Conservation (phyloP, 176 grass and related monocot species). For the Carex scoparia region DNA sequence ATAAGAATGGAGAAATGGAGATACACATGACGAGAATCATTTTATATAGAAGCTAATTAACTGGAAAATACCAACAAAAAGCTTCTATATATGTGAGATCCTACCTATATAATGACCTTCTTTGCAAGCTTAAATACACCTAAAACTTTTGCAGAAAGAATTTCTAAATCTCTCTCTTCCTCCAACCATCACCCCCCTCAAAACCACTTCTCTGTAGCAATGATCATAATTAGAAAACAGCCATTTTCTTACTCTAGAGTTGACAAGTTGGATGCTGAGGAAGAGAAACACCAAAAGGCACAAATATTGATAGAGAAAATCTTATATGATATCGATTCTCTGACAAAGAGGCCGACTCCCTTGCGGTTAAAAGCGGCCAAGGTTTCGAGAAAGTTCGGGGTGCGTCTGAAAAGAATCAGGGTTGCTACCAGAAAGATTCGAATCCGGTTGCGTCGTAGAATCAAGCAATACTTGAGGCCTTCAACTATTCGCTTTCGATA, state of each 20-base stretch:
- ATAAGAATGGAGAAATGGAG: no score
- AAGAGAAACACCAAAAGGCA: constrained; percentile 42
- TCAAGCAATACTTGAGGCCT: constrained; percentile 34
- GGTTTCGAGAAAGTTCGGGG: constrained; percentile 25
- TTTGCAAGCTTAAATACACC: not conserved
- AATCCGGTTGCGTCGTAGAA: constrained; percentile 23
- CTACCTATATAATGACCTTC: not conserved
- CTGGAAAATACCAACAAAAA: not conserved
- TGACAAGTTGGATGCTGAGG: constrained; percentile 56
- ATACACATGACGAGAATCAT: no score
- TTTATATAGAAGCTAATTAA: no score
- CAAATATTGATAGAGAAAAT: constrained; percentile 72
- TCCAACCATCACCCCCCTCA: not conserved
- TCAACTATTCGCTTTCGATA: constrained; percentile 17
- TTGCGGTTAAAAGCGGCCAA: constrained; percentile 12
- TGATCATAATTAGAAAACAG: constrained; percentile 33
- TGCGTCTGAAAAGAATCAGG: constrained; percentile 45
- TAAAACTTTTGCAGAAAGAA: not conserved
- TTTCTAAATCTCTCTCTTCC: not conserved
- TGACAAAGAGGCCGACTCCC: constrained; percentile 7
- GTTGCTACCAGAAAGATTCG: constrained; percentile 30
- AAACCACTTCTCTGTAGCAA: not conserved
- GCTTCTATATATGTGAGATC: not conserved
- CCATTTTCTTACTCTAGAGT: constrained; percentile 53
- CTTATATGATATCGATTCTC: constrained; percentile 28